Evolutionary conservation across 352 stramenopile genomes (phyloP).

Genomic region (Labyrinthula sp.): DNA sequence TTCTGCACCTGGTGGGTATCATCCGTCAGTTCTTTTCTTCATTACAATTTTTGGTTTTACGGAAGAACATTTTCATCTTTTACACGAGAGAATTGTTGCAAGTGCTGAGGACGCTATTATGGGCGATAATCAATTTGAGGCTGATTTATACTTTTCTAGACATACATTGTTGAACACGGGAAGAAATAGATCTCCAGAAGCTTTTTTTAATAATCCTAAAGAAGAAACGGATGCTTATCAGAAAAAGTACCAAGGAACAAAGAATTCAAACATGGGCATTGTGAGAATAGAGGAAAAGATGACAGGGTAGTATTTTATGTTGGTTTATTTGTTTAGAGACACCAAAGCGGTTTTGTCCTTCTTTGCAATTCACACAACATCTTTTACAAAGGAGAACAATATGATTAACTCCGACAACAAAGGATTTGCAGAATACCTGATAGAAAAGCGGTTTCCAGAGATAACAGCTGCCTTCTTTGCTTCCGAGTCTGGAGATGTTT

Average conservation of each 20-base stretch:
- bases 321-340: too few relatives aligned
- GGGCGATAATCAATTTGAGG: background rate
- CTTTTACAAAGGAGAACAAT: slow-evolving; percentile 6
- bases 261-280: slow-evolving; percentile 17
- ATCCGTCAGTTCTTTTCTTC: slow-evolving; percentile 12
- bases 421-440: slow-evolving; percentile 15
- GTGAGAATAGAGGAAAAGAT: slow-evolving; percentile 4
- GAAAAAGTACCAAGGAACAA: slow-evolving; percentile 3
- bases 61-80: slow-evolving; percentile 11
- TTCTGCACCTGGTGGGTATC: slow-evolving; percentile 9
- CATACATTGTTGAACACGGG: slow-evolving; percentile 16
- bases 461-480: slow-evolving; percentile 17
- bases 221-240: too few relatives aligned
- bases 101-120: background rate
- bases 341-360: slow-evolving; percentile 14
- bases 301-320: background rate
- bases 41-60: slow-evolving; percentile 16
- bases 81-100: slow-evolving; percentile 6
- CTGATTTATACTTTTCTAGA: background rate
- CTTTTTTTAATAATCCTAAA: slow-evolving; percentile 13
- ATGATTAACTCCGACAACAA: slow-evolving; percentile 29
- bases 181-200: slow-evolving; percentile 10
- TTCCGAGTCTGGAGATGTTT: slow-evolving; percentile 18
- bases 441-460: slow-evolving; percentile 17
- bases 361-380: slow-evolving; percentile 25